Evolutionary conservation across 78 protist genomes (phyloP), one percentile per base, ranked within the genome.

Genomic region (Dictyostelium citrinum): DNA sequence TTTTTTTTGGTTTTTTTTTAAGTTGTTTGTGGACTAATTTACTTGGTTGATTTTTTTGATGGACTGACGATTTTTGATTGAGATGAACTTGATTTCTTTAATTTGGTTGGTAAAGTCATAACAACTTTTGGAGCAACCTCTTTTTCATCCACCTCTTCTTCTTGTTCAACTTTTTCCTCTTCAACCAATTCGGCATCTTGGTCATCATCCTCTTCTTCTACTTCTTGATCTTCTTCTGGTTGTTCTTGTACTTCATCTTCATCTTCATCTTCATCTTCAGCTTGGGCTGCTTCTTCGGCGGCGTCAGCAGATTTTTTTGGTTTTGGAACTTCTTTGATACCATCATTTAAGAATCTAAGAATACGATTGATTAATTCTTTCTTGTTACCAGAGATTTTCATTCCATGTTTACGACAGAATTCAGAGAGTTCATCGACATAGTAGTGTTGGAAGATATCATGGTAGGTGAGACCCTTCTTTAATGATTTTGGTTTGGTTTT

Each of bases 381-480:
- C 58, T 95, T 95, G 79, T 70, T 95, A 35, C 95, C 95, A 67
- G 91, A 31, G 6, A 55, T 1, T 61, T 37, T 82, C 43, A 95
- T 41, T 20, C 35, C 67, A 16, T 95, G 20, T 60, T 67, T 51
- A 46, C 60, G 37, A 78, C 95, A 90, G 49, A 35, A 90, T 16
- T 31, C 84, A 37, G 10, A 20, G 27, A 95, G 51, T 58, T 95
- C 97, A 8, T 64, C 91, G 1, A 75, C 16, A 51, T 82, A 75
- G 84, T 83, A 95, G n/a, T 86, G 92, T 80, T 82, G 92, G 95
- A 79, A 84, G 58, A 95, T 71, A 77, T 95, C 96, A 2, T 82
- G 95, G 55, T 46, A 84, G 46, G 64, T 74, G 45, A 95, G 46
- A 37, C 88, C 81, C 43, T 46, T 55, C 16, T 41, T 17, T 20